Evolutionary conservation across 2,329 filamentous ascomycete species (phyloP), one percentile per base, ranked within the genome.

Genomic region (Trichophyton simii): DNA sequence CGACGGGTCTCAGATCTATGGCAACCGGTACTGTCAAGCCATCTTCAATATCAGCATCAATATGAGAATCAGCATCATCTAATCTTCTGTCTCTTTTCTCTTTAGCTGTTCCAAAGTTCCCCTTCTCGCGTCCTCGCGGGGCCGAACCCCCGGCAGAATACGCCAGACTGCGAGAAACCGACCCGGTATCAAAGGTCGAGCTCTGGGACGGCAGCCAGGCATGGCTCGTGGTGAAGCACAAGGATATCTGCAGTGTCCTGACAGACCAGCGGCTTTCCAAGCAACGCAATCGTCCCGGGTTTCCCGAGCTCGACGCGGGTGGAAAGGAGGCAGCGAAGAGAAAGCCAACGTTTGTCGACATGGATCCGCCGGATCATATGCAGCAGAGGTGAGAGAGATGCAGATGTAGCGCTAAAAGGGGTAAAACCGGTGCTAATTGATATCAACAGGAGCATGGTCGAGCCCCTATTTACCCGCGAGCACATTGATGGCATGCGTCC

Each of bases 281-380:
- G 74, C 67, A 77, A 62, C 72, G 76, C 4, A 72, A 66, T 15
- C 68, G 76, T 0, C 70, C 73, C 1, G 78, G 78, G 0, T 80
- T 80, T 59, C 78, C 78, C 0, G 78, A 80, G 63, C 72, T 80
- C 58, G 74, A 70, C 59, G 72, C 75, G 8, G 76, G 78, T 11
- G 79, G 78, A 6, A 79, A 77, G 63, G 69, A 72, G 42, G 79
- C 79, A 6, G 78, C 74, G n/a, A 78, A 79, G 64, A 76, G 74
- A 42, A 77, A 75, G 61, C 76, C 79, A 0, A 80, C 77, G 0
- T 80, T 80, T 65, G 78, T 80, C 3, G 77, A 80, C 65, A 79
- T 80, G 76, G 78, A 80, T 62, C 67, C 76, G 3, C 79, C 79
- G 0, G 72, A 74, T 1, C 79, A 81, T 61, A 78, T 76, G 73